These are phyloP conservation scores for Hymenoscyphus linearis DNA, from an alignment of 2,329 filamentous ascomycete genomes.

Conservation along the genomic window DNA sequence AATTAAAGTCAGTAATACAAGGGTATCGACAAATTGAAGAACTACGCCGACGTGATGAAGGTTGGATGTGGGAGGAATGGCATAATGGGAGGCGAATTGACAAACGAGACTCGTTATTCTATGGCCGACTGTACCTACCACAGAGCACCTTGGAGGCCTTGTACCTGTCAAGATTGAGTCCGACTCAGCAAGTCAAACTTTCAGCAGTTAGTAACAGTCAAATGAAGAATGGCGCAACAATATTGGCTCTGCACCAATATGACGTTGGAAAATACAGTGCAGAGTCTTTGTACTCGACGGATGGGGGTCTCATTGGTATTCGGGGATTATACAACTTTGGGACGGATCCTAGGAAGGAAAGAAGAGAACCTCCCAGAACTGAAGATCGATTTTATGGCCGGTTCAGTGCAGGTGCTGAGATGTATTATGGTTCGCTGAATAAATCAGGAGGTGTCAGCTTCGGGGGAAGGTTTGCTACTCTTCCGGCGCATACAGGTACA, in stretches of 20 bases:
- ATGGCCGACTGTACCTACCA: conserved; percentile 76
- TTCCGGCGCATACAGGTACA: conserved; percentile 75
- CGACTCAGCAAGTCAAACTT: conserved; percentile 73
- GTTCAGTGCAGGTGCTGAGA: conserved; percentile 84
- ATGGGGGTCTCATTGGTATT: conserved; percentile 82
- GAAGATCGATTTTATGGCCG: conserved; percentile 67
- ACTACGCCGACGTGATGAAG: conserved; percentile 47
- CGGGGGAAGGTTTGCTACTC: conserved; percentile 81
- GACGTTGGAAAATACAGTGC: conserved; percentile 83
- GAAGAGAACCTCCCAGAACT: conserved; percentile 23
- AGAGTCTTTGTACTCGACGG: conserved; percentile 87
- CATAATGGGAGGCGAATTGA: conserved; percentile 44
- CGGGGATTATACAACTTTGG: conserved; percentile 95
- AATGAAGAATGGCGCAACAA: conserved; percentile 69
- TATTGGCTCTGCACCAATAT: conserved; percentile 70
- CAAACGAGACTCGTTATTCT: conserved; percentile 57
- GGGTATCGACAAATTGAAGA: conserved; percentile 78
- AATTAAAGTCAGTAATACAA: conserved; percentile 70
- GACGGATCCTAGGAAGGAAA: conserved; percentile 22
- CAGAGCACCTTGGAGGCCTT: conserved; percentile 82
- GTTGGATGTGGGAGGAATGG: conserved; percentile 50
- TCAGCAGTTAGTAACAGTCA: conserved; percentile 70
- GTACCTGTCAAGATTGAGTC: conserved; percentile 71
- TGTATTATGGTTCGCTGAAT: conserved; percentile 93
- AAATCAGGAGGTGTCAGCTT: conserved; percentile 90